phyloP scores from a whole-genome alignment of 2,329 filamentous ascomycete genomes.

The Penicillium palitans region DNA sequence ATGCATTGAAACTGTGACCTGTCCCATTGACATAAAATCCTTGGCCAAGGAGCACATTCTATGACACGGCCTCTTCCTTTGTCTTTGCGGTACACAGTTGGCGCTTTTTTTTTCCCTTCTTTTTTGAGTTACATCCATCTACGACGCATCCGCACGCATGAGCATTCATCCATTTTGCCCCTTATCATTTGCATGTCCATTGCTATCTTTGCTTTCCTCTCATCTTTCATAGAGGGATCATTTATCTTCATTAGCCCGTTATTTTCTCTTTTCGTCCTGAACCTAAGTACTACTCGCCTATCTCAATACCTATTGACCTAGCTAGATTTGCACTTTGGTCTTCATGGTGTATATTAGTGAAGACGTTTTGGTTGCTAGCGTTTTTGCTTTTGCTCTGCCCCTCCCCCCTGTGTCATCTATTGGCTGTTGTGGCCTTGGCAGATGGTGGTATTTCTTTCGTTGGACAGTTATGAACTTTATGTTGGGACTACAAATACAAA shows the following conservation, averaged over 20 bases:
- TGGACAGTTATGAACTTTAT: not conserved
- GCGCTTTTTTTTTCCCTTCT: not conserved
- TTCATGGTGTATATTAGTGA: conserved; percentile 33
- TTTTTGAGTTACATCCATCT: conserved; percentile 23
- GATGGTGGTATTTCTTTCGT: conserved; percentile 13
- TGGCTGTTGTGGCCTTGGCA: not conserved
- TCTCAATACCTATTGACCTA: conserved; percentile 15
- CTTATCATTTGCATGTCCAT: conserved; percentile 20
- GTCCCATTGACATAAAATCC: conserved; percentile 5
- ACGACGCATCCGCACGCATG: conserved; percentile 30
- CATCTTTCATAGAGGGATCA: conserved; percentile 1
- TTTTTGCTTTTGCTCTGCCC: not conserved
- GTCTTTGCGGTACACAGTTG: conserved; percentile 4
- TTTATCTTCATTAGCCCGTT: conserved; percentile 20
- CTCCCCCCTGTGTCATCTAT: not conserved
- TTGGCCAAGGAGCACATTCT: not conserved
- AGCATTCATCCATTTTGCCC: conserved; percentile 27
- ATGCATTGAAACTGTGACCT: conserved; percentile 73
- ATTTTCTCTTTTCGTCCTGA: conserved; percentile 19
- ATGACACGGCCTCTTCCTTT: not conserved
- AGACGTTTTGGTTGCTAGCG: conserved; percentile 10
- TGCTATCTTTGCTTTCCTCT: conserved; percentile 13
- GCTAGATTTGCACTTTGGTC: conserved; percentile 18
- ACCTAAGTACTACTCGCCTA: conserved; percentile 25
- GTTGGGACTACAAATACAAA: not conserved